Base-by-base conservation (phyloP, 2,329 filamentous ascomycete genomes). In the Amylocarpus encephaloides region DNA sequence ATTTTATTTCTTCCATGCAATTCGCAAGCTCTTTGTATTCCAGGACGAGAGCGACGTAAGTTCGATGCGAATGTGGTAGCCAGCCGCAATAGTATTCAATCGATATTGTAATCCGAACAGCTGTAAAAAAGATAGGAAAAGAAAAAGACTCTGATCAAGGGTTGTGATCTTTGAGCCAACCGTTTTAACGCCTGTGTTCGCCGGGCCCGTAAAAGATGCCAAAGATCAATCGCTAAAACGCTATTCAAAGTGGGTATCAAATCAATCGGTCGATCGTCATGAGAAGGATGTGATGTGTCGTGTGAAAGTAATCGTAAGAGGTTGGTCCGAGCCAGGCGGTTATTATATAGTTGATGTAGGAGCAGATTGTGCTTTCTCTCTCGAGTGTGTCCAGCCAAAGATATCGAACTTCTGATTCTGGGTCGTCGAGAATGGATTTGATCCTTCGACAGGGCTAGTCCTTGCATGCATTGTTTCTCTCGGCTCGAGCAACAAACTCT, bases 401-500 rank as follows among this genome's bases (percentile, higher is more conserved):
- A 78, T 71, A 57, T 77, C 75, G 46, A 77, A 76, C 54, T 72
- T 76, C 36, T 77, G 73, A 55, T 71, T 74, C n/a, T 66, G 51
- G 61, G 48, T 65, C 66, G 49, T 26, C 48, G 53, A 56, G 33
- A 53, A 56, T 5, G 53, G 49, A 30, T 48, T 57, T 35, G 58
- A 58, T 11, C 47, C 56, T 26, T 67, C 60, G 38, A 64, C 51
- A 13, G 60, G 59, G 51, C 62, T 66, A 15, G 53, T 53, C 48
- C 49, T 58, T 35, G 58, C 54, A 33, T 55, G 54, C 15, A 58
- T 39, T 22, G 44, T 57, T 43, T 75, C 74, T 15, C 76, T 70
- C 22, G 84, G 84, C 60, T 88, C 84, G 10, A 87, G 71, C 6
- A 84, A 68, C 18, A 86, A 69, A 43, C 82, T 86, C 44, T 83